Percentiles rank a stretch among this genome's conserved stretches.
phyloP scores from a whole-genome alignment of 306 rosid genomes.

The Abrus precatorius region DNA sequence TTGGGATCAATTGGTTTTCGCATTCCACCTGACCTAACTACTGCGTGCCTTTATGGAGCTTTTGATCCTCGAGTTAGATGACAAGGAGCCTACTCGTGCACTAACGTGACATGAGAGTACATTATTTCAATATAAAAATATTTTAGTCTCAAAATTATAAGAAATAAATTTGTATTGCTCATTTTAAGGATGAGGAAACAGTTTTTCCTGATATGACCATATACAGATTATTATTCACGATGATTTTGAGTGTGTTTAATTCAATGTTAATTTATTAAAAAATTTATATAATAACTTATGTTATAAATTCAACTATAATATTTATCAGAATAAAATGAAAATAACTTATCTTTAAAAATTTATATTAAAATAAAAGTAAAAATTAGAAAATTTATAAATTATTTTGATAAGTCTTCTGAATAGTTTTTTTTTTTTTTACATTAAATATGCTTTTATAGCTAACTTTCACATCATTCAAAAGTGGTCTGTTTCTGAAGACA shows the following conservation, averaged over 20 bases:
- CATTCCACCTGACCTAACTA: slow-evolving; percentile 44
- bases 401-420: too few relatives aligned
- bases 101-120: not conserved
- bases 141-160: too few relatives aligned
- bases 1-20: slow-evolving; percentile 31
- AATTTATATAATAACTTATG: too few relatives aligned
- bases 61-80: slow-evolving; percentile 31
- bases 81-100: slow-evolving; percentile 27
- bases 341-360: too few relatives aligned
- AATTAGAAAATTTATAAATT: too few relatives aligned
- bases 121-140: too few relatives aligned
- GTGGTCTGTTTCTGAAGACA: not conserved
- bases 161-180: too few relatives aligned
- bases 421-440: not conserved
- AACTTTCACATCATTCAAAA: slow-evolving; percentile 33
- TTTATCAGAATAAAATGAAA: too few relatives aligned
- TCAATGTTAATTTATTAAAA: too few relatives aligned
- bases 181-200: too few relatives aligned
- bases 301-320: too few relatives aligned
- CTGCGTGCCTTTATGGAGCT: slow-evolving; percentile 42
- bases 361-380: too few relatives aligned
- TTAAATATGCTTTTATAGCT: not conserved
- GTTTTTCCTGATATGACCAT: not conserved
- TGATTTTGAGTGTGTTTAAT: not conserved
- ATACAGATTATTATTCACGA: not conserved